Evolutionary conservation across 345 rosid species (phyloP).

Genomic region (Streptanthus diversifolius): DNA sequence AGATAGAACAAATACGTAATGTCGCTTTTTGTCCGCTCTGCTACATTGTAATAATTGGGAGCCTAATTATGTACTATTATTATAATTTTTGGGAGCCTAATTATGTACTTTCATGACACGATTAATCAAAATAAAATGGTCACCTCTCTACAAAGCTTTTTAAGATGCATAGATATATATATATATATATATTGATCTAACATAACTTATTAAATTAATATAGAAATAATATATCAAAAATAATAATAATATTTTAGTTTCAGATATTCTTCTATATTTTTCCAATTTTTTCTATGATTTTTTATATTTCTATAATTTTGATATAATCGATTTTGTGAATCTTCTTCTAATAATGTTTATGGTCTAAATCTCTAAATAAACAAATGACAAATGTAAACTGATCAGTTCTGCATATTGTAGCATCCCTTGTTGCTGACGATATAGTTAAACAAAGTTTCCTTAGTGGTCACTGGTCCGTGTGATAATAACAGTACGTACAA

Average conservation of each 20-base stretch:
- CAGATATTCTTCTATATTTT: too few species aligned
- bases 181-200: too few species aligned
- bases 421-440: not conserved
- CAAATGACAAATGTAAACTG: not conserved
- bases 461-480: constrained; percentile 26
- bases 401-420: not conserved
- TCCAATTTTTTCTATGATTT: too few species aligned
- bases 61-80: not conserved
- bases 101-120: not conserved
- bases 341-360: too few species aligned
- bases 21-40: not conserved
- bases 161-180: too few species aligned
- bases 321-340: too few species aligned
- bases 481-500: constrained; percentile 23
- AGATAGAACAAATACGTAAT: not conserved
- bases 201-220: too few species aligned
- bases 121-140: not conserved
- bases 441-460: not conserved
- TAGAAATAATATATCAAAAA: too few species aligned
- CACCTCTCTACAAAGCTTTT: not conserved
- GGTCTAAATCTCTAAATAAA: too few species aligned
- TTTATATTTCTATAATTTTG: too few species aligned
- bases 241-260: too few species aligned
- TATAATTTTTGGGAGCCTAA: too few species aligned
- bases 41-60: not conserved